These are phyloP conservation scores for Penicillium cosmopolitanum DNA, from an alignment of 495 filamentous ascomycete genomes.

Conservation along the genomic window DNA sequence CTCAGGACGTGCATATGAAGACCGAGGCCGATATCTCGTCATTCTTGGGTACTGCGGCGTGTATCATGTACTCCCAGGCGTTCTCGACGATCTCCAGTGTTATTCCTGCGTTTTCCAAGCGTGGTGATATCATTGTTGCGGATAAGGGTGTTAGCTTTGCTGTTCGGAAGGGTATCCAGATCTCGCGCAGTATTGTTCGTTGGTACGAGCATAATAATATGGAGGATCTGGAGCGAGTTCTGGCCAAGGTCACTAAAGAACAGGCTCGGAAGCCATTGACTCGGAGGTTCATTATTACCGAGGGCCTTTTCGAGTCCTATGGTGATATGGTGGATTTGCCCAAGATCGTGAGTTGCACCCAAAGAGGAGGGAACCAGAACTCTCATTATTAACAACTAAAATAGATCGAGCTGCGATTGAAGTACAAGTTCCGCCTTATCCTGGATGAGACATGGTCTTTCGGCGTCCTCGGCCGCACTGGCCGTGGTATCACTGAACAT, in stretches of 20 bases:
- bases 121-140: conserved; percentile 98
- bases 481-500: conserved; percentile 89
- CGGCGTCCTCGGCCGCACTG: conserved; percentile 87
- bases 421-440: conserved; percentile 96
- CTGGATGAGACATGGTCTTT: conserved; percentile 98
- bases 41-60: conserved; percentile 81
- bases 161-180: conserved; percentile 91
- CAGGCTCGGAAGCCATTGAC: conserved; percentile 88
- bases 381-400: conserved; percentile 2
- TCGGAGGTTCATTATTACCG: conserved; percentile 92
- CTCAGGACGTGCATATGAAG: conserved; percentile 97
- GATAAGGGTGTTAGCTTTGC: conserved; percentile 93
- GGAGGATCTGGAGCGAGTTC: conserved; percentile 85
- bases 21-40: conserved; percentile 91
- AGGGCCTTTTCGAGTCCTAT: conserved; percentile 89
- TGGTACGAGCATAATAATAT: conserved; percentile 98
- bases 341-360: conserved; percentile 65
- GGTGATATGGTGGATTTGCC: conserved; percentile 87
- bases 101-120: conserved; percentile 94
- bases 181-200: conserved; percentile 82
- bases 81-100: conserved; percentile 94
- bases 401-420: conserved; percentile 85
- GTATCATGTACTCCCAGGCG: conserved; percentile 93
- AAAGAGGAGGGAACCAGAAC: background rate
- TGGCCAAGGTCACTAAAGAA: conserved; percentile 84